Conservation (phyloP, 768 basidiomycete species). For the Trametes cingulata region DNA sequence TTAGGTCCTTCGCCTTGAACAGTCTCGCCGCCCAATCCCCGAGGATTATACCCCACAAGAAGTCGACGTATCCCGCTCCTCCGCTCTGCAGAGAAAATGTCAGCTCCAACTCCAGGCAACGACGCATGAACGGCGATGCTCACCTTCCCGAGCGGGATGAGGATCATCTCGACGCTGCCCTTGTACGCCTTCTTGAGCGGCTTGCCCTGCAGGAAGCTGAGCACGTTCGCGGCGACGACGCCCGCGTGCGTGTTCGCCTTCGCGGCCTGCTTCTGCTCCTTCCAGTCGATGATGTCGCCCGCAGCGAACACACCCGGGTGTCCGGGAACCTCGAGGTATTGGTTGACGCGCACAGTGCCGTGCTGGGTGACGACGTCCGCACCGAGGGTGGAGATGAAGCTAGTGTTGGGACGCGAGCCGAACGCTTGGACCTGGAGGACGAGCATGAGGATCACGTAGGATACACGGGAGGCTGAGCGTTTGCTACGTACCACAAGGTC, state of each 20-base stretch:
- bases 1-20: constrained; percentile 32
- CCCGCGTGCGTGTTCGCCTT: constrained; percentile 48
- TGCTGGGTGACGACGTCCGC: constrained; percentile 34
- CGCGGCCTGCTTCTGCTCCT: constrained; percentile 60
- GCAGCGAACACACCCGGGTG: constrained; percentile 61
- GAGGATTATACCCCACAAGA: constrained; percentile 33
- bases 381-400: constrained; percentile 46
- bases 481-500: constrained; percentile 56
- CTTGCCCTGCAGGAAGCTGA: constrained; percentile 43
- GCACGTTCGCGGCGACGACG: constrained; percentile 51
- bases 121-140: constrained; percentile 5
- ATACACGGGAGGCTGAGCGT: too few relatives aligned
- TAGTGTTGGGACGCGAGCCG: constrained; percentile 50
- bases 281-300: constrained; percentile 65
- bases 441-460: neutral
- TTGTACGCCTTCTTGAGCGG: constrained; percentile 44
- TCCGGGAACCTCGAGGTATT: constrained; percentile 56
- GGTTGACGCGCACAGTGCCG: constrained; percentile 51
- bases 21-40: constrained; percentile 29
- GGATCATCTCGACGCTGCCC: constrained; percentile 53
- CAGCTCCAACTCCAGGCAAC: neutral
- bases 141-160: constrained; percentile 57
- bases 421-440: constrained; percentile 30
- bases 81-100: constrained; percentile 22
- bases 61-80: constrained; percentile 31